phyloP scores from a whole-genome alignment of 1,284 basidiomycete species.

The Phaffia rhodozyma region DNA sequence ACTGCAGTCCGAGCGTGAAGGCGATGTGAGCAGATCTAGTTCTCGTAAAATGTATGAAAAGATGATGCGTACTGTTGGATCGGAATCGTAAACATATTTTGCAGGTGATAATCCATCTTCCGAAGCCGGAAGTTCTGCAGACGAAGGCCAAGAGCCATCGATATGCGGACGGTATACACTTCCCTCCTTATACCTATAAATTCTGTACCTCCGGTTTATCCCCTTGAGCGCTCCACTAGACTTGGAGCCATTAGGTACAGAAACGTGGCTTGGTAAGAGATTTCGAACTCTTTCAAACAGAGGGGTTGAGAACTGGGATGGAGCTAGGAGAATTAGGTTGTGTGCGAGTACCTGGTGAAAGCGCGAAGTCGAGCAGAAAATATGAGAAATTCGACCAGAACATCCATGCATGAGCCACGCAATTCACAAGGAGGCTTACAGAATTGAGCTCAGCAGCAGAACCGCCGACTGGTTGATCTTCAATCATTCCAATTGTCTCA shows the following conservation, averaged over 20 bases:
- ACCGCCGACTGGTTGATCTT: slow-evolving; percentile 42
- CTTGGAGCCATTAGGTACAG: slow-evolving; percentile 25
- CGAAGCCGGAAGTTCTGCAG: slow-evolving; percentile 35
- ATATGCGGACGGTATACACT: slow-evolving; percentile 39
- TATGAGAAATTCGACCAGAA: background rate
- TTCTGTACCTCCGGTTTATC: slow-evolving; percentile 43
- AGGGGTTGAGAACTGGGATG: slow-evolving; percentile 37
- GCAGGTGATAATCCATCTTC: slow-evolving; percentile 27
- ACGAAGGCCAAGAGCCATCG: slow-evolving; percentile 39
- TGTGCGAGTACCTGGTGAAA: slow-evolving; percentile 36
- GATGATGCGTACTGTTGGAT: slow-evolving; percentile 24
- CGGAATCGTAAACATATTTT: slow-evolving; percentile 45
- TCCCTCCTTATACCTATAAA: slow-evolving; percentile 43
- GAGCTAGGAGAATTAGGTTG: slow-evolving; percentile 47
- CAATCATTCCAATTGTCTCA: slow-evolving; percentile 41
- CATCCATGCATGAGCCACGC: background rate
- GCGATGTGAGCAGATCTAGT: too few relatives aligned
- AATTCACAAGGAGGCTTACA: slow-evolving; percentile 23
- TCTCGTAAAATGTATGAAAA: background rate
- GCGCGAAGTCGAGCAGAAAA: slow-evolving; percentile 28
- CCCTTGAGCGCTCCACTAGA: slow-evolving; percentile 41
- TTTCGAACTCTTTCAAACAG: slow-evolving; percentile 39
- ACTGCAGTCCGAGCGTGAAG: background rate
- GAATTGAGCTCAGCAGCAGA: slow-evolving; percentile 40
- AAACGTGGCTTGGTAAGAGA: slow-evolving; percentile 34